These are phyloP conservation scores for Craspedostauros australis DNA, from an alignment of 108 stramenopile species.

Conservation along the genomic window DNA sequence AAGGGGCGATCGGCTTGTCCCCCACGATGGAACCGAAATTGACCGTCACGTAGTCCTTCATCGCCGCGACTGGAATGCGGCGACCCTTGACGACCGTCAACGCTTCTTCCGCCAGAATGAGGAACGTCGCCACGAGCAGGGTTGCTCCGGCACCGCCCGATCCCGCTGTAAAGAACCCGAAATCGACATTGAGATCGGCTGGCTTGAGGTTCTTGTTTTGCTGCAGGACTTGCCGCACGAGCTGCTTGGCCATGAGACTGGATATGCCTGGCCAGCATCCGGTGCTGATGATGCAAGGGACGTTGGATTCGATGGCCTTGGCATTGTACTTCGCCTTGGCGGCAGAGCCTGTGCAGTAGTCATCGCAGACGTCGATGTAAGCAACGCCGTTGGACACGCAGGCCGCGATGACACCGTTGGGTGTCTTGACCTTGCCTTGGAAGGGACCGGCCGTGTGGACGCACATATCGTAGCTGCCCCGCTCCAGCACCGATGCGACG, in stretches of 20 bases:
- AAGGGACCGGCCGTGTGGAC: conserved; percentile 87
- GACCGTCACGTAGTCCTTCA: conserved; percentile 23
- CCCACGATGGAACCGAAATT: conserved; percentile 51
- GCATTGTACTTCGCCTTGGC: conserved; percentile 35
- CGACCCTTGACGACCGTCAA: conserved; percentile 48
- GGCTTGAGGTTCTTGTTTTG: conserved; percentile 13
- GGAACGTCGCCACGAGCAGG: conserved; percentile 74
- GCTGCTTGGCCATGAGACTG: conserved; percentile 32
- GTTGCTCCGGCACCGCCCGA: conserved; percentile 81
- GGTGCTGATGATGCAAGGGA: conserved; percentile 43
- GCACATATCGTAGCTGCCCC: conserved; percentile 29
- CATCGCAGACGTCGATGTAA: conserved; percentile 87
- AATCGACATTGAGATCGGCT: conserved; percentile 37
- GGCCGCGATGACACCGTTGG: conserved; percentile 41
- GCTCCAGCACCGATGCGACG: background rate
- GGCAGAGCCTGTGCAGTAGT: conserved; percentile 56
- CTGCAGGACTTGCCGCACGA: conserved; percentile 9
- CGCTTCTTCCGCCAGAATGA: conserved; percentile 65
- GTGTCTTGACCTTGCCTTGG: conserved; percentile 48
- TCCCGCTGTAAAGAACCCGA: conserved; percentile 78
- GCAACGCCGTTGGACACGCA: conserved; percentile 40
- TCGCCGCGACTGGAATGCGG: conserved; percentile 23
- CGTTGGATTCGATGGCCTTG: conserved; percentile 22
- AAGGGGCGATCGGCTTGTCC: conserved; percentile 40
- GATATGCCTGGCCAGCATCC: conserved; percentile 54